Base-by-base conservation (phyloP, 768 basidiomycete genomes). In the Dendrothele bispora region DNA sequence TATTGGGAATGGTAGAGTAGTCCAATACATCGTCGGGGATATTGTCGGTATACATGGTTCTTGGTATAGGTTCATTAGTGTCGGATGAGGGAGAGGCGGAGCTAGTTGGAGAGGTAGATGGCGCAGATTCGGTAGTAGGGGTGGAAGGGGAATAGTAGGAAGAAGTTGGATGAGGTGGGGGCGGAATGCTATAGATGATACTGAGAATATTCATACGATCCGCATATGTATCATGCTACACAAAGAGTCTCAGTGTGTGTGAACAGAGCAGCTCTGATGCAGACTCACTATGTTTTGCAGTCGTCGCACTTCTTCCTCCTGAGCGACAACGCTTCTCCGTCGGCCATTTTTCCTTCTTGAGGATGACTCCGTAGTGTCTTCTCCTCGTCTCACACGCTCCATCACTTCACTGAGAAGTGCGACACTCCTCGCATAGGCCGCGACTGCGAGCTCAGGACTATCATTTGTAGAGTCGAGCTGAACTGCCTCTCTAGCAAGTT, bases 121-220 rank as follows among this genome's bases (percentile, higher is more conserved):
- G n/a, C 53, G 67, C 15, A 57, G 65, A 61, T 45, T 12, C 64
- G 63, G 46, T 50, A 28, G 48, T 40, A 32, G 49, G 49, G 38
- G 70, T 66, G 32, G 73, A 66, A 20, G 60, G 55, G 46, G 73
- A 63, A 63, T 79, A 80, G 41, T 75, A 58, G 6, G 79, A 74
- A 14, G 80, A 64, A 22, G 81, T 77, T 10, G 86, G 75, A 59
- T 87, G 81, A 18, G 86, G 85, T 36, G 82, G 78, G 36, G 86
- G 78, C 21, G 88, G 88, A 64, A 93, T 91, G 64, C 83, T 86
- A 72, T 93, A 93, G 53, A 92, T 91, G 54, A 90, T 77, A 57
- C 88, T 89, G 46, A 95, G 78, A 60, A 95, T 93, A 60, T 89
- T 88, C 87, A 95, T 92, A 43, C 93, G 82, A 66, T 95, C 91